Percentiles rank a stretch among this genome's conserved stretches.
phyloP scores from a whole-genome alignment of 2,329 filamentous ascomycete genomes.

The Immersiporthe knoxdaviesiana region DNA sequence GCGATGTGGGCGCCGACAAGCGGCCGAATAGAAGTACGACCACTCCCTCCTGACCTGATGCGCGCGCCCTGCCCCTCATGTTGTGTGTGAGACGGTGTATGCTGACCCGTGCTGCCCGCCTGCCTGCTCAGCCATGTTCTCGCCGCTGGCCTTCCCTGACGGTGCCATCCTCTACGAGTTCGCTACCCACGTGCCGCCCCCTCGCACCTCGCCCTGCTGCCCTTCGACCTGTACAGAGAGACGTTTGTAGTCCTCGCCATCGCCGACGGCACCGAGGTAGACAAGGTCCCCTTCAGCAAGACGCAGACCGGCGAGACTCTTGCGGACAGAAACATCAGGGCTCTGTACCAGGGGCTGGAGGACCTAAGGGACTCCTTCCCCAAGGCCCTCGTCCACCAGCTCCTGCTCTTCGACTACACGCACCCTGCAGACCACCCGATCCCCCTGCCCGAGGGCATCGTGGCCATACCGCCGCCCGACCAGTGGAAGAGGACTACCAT shows the following conservation, averaged over 20 bases:
- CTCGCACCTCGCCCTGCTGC: slow-evolving; percentile 77
- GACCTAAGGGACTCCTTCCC: slow-evolving; percentile 73
- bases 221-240: slow-evolving; percentile 89
- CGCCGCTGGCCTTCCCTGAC: slow-evolving; percentile 82
- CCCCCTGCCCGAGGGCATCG: slow-evolving; percentile 68
- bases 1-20: slow-evolving; percentile 83
- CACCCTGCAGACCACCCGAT: slow-evolving; percentile 51
- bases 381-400: slow-evolving; percentile 75
- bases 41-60: not conserved
- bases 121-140: slow-evolving; percentile 79
- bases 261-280: slow-evolving; percentile 76
- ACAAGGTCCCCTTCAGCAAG: slow-evolving; percentile 56
- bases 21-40: slow-evolving; percentile 81
- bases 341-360: slow-evolving; percentile 69
- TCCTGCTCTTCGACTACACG: slow-evolving; percentile 78
- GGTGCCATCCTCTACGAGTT: slow-evolving; percentile 89
- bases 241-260: slow-evolving; percentile 82
- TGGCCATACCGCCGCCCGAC: slow-evolving; percentile 69
- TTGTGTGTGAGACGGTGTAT: slow-evolving; percentile 24
- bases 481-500: slow-evolving; percentile 77
- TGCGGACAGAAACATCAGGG: slow-evolving; percentile 60
- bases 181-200: slow-evolving; percentile 77
- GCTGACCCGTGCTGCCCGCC: slow-evolving; percentile 26
- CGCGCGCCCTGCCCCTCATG: slow-evolving; percentile 15
- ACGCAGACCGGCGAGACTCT: slow-evolving; percentile 58